Percentiles rank a stretch among this genome's conserved stretches.
Conservation (phyloP, 352 stramenopile species). For the Phytophthora fragariae region DNA sequence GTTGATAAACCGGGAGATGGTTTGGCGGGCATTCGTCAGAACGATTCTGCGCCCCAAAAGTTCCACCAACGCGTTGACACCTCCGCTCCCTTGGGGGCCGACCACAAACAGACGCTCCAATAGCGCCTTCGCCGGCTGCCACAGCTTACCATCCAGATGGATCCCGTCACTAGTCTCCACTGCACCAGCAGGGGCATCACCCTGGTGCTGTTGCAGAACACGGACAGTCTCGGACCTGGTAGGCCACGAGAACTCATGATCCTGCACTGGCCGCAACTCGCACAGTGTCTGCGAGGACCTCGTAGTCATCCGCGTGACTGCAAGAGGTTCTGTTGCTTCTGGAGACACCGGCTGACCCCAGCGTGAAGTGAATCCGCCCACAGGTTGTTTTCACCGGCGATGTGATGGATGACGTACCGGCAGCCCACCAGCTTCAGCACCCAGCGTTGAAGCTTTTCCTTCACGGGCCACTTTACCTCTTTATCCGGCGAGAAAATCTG, state of each 20-base stretch:
- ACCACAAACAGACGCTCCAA: background rate
- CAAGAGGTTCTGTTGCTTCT: constrained; percentile 5
- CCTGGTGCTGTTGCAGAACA: background rate
- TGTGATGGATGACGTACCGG: constrained; percentile 34
- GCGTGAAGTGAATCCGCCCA: constrained; percentile 16
- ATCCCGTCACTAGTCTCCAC: background rate
- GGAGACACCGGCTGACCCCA: background rate
- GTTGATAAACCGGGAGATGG: background rate
- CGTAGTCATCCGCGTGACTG: background rate
- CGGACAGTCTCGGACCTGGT: too few relatives aligned
- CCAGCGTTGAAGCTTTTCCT: constrained; percentile 25
- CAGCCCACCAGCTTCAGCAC: constrained; percentile 9
- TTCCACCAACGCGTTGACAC: constrained; percentile 1
- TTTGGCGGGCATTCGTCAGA: background rate
- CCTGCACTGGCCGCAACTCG: too few relatives aligned
- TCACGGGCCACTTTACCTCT: constrained; percentile 21
- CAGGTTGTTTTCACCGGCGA: constrained; percentile 5
- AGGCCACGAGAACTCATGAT: too few relatives aligned
- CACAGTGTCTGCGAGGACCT: background rate
- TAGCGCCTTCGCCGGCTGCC: background rate
- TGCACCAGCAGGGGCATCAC: background rate
- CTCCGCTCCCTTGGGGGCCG: background rate
- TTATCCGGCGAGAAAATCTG: constrained; percentile 26
- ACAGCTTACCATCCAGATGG: background rate
- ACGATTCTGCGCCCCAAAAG: background rate